Evolutionary conservation across 2,329 filamentous ascomycete species (phyloP).

Genomic region (Phyllosticta ampelicida): DNA sequence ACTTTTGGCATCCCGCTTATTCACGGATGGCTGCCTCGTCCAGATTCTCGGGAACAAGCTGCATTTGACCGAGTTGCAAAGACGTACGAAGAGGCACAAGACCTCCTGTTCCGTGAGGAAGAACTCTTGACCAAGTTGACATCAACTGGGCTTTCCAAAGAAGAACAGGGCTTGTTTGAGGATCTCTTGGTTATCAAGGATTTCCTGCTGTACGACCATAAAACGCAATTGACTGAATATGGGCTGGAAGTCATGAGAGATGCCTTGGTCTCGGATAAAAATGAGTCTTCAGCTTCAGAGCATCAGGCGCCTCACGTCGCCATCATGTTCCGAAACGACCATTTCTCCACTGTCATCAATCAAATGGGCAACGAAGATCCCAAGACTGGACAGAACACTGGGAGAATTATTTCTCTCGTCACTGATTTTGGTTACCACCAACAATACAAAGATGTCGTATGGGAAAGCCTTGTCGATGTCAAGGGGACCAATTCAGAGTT

Average conservation of each 20-base stretch:
- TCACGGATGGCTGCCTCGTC: slow-evolving; percentile 82
- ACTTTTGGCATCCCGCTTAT: slow-evolving; percentile 82
- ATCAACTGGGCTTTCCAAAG: slow-evolving; percentile 49
- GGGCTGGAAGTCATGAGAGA: slow-evolving; percentile 66
- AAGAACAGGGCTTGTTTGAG: slow-evolving; percentile 70
- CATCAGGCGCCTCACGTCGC: slow-evolving; percentile 75
- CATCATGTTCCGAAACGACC: slow-evolving; percentile 93
- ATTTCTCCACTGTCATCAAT: slow-evolving; percentile 89
- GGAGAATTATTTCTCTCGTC: slow-evolving; percentile 69
- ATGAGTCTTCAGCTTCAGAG: no score
- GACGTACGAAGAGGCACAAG: slow-evolving; percentile 87
- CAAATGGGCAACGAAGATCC: no score
- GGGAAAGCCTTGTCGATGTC: slow-evolving; percentile 86
- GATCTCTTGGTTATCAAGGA: slow-evolving; percentile 77
- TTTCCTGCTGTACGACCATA: slow-evolving; percentile 62
- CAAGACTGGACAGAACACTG: slow-evolving; percentile 48
- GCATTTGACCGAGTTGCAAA: slow-evolving; percentile 65
- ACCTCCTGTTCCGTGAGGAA: slow-evolving; percentile 77
- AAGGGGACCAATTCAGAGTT: slow-evolving; percentile 75
- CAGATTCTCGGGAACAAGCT: slow-evolving; percentile 52
- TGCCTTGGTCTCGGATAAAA: no score
- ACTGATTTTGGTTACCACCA: slow-evolving; percentile 86
- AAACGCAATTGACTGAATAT: slow-evolving; percentile 77
- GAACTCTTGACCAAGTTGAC: slow-evolving; percentile 73
- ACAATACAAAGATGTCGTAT: slow-evolving; percentile 85